phyloP scores from a whole-genome alignment of 768 basidiomycete genomes.

The Plicaturopsis crispa region DNA sequence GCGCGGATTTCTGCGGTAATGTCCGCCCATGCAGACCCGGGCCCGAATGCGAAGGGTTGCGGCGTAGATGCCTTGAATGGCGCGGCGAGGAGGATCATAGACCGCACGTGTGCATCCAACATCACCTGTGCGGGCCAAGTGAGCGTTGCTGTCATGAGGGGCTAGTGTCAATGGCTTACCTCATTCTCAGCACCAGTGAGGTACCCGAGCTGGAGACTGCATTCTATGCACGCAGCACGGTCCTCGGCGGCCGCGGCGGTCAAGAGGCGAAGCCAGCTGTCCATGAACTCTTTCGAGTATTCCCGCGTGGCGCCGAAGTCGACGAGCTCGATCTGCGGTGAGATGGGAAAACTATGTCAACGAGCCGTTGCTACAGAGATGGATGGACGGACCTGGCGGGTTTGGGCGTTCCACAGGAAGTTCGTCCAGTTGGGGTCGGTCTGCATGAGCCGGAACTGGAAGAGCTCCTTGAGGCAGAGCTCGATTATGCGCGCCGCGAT shows the following conservation, averaged over 20 bases:
- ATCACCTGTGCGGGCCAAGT: constrained; percentile 39
- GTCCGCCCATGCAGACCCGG: constrained; percentile 50
- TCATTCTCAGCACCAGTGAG: constrained; percentile 84
- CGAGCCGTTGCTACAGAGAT: background rate
- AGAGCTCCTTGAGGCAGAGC: constrained; percentile 85
- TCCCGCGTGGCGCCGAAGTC: constrained; percentile 94
- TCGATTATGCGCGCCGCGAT: constrained; percentile 79
- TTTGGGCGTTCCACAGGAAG: constrained; percentile 77
- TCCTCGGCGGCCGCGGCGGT: constrained; percentile 69
- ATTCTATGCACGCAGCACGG: constrained; percentile 53
- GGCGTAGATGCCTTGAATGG: constrained; percentile 65
- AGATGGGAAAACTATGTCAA: no score
- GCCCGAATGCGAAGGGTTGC: constrained; percentile 79
- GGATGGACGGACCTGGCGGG: constrained; percentile 41
- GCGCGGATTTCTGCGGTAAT: constrained; percentile 74
- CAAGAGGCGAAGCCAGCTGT: constrained; percentile 82
- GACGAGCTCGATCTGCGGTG: constrained; percentile 67
- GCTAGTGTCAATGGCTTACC: constrained; percentile 28
- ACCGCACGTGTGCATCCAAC: constrained; percentile 79
- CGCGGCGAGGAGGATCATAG: constrained; percentile 76
- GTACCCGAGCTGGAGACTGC: constrained; percentile 82
- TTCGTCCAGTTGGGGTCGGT: constrained; percentile 99
- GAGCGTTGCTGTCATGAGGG: background rate
- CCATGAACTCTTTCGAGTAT: constrained; percentile 82
- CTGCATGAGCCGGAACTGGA: constrained; percentile 90